Base-by-base conservation (phyloP, 768 basidiomycete genomes). In the Calocera cornea region DNA sequence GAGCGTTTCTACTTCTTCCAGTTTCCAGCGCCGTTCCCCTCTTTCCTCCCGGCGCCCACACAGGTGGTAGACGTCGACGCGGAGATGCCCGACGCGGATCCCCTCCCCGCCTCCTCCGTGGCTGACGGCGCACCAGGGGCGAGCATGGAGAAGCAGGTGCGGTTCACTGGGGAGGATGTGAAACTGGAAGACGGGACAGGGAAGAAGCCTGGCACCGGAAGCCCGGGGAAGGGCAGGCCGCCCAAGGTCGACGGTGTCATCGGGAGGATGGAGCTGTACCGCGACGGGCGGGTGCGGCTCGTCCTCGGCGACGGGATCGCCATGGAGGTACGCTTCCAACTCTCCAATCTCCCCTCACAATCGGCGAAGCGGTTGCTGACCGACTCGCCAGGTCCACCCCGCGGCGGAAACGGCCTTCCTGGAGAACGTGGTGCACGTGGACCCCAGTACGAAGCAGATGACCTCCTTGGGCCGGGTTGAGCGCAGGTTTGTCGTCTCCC, bases 331-430 rank as follows among this genome's bases (percentile, higher is more conserved):
- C 70, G 86, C 78, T 19, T 19, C 14, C 27, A 14, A 2, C 44
- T 41, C 27, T 50, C 49, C 24, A 10, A 8, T n/a, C 49, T 24
- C 49, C 49, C 36, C 33, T 34, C n/a, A n/a, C n/a, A n/a, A n/a
- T n/a, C n/a, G n/a, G n/a, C n/a, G n/a, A n/a, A n/a, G n/a, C 40
- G 34, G 29, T 27, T 64, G 34, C 22, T 47, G 14, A 34, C 34
- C 3, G 2, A 27, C 66, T 60, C 31, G 50, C 50, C 72, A 91
- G 93, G 87, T 95, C 34, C 85, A 83, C 19, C 85, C 88, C 11
- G 90, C 87, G 8, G 92, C 90, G 1, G 88, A 88, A 66, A 86
- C 92, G 1, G 89, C 91, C 0, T 95, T 95, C 76, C 82, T 95
- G 1, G 91, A 95, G 74, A 92, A 95, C 67, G 88, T 89, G 5